Conservation (phyloP, 208 protist species). For the Acanthamoeba sp. region DNA sequence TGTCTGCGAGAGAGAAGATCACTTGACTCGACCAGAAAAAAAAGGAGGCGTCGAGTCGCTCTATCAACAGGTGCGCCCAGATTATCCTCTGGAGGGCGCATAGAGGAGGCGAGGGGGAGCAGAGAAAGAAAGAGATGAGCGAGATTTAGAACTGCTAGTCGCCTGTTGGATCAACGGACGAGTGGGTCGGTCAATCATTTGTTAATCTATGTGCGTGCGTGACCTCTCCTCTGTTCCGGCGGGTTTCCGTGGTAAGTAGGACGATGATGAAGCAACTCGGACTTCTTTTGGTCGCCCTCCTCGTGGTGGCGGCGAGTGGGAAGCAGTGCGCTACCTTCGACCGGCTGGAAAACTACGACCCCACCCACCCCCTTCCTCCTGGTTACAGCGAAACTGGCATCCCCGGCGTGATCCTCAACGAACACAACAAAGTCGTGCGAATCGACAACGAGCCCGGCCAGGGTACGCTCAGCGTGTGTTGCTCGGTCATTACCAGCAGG, state of each 20-base stretch:
- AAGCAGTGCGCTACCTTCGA: conserved; percentile 24
- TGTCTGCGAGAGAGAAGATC: no score
- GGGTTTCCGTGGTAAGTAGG: background rate
- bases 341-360: background rate
- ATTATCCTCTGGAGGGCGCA: background rate
- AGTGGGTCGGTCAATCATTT: no score
- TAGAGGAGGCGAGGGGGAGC: background rate
- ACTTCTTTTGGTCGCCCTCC: background rate
- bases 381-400: conserved; percentile 26
- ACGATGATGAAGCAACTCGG: background rate
- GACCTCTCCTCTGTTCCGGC: background rate
- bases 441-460: background rate
- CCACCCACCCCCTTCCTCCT: background rate
- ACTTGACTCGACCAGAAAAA: no score
- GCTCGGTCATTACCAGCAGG: no score
- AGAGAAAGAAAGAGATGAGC: no score
- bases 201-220: background rate
- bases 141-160: no score
- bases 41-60: background rate
- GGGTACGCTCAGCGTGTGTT: background rate
- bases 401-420: conserved; percentile 24
- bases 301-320: background rate
- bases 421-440: conserved; percentile 48
- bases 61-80: background rate
- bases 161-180: no score